Evolutionary conservation across 2,329 filamentous ascomycete species (phyloP).

Genomic region (Acarospora socialis): DNA sequence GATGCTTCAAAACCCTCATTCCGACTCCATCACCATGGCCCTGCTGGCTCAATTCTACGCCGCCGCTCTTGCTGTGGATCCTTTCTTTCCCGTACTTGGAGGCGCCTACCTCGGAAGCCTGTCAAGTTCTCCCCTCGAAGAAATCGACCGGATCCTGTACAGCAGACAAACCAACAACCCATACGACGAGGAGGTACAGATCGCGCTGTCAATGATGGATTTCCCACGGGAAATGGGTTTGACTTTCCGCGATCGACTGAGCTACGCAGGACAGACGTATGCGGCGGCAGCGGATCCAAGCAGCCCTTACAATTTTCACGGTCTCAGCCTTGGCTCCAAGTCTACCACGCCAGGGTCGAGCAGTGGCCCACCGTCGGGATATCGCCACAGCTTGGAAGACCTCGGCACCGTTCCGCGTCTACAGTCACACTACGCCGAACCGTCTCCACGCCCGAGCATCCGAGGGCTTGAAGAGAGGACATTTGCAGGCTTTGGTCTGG

Average conservation of each 20-base stretch:
- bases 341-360: conserved; percentile 11
- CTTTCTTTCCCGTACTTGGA: conserved; percentile 81
- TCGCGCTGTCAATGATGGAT: no score
- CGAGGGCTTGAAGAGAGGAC: conserved; percentile 21
- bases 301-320: conserved; percentile 11
- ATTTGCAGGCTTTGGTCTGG: conserved; percentile 17
- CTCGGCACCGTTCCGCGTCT: conserved; percentile 19
- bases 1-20: conserved; percentile 66
- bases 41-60: conserved; percentile 88
- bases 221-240: conserved; percentile 11
- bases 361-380: conserved; percentile 1
- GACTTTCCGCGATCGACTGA: no score
- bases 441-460: conserved; percentile 24
- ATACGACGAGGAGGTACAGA: no score
- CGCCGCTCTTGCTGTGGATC: conserved; percentile 72
- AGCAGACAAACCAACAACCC: conserved; percentile 10
- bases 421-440: conserved; percentile 23
- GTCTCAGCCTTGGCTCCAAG: conserved; percentile 11
- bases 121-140: conserved; percentile 66
- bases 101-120: conserved; percentile 76
- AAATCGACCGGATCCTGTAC: conserved; percentile 40
- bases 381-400: conserved; percentile 11
- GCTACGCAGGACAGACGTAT: no score
- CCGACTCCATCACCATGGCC: conserved; percentile 59
- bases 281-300: conserved; percentile 3